These are phyloP conservation scores for Byssochlamys sp. DNA, from an alignment of 2,329 filamentous ascomycete genomes.

Conservation along the genomic window DNA sequence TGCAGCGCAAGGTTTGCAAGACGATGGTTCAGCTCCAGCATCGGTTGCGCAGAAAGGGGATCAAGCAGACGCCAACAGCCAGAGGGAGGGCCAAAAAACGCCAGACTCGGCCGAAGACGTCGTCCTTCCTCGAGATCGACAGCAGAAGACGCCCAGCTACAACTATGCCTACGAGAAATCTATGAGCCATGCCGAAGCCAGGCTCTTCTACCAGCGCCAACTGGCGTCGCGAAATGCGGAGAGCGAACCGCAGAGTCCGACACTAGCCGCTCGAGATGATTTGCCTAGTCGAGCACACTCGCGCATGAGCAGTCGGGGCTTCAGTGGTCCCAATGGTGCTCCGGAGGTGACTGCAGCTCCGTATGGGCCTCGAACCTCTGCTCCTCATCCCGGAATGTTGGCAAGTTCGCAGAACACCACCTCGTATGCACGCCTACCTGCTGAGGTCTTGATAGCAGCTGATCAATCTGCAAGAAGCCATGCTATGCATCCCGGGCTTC, in stretches of 20 bases:
- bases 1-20: background rate
- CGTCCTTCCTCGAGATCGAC: conserved; percentile 33
- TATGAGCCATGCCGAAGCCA: conserved; percentile 87
- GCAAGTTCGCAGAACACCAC: conserved; percentile 2
- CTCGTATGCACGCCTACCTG: background rate
- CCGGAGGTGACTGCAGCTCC: conserved; percentile 10
- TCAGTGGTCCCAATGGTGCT: conserved; percentile 2
- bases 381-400: conserved; percentile 1
- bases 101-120: conserved; percentile 8
- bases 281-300: conserved; percentile 5
- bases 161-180: conserved; percentile 89
- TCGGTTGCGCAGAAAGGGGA: background rate
- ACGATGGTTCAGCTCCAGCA: background rate
- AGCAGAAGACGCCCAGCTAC: conserved; percentile 73
- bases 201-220: conserved; percentile 88
- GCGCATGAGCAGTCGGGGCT: conserved; percentile 11
- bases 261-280: conserved; percentile 8
- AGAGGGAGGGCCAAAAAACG: conserved; percentile 2
- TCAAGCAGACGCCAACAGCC: background rate
- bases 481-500: conserved; percentile 40
- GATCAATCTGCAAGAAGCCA: conserved; percentile 43
- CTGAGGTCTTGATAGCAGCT: conserved; percentile 33
- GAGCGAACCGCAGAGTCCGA: conserved; percentile 28
- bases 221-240: conserved; percentile 44
- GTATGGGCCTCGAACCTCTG: conserved; percentile 7